Percentiles rank a stretch among this genome's conserved stretches.
Evolutionary conservation across 2,329 filamentous ascomycete genomes (phyloP).

Genomic region (Fusarium redolens): DNA sequence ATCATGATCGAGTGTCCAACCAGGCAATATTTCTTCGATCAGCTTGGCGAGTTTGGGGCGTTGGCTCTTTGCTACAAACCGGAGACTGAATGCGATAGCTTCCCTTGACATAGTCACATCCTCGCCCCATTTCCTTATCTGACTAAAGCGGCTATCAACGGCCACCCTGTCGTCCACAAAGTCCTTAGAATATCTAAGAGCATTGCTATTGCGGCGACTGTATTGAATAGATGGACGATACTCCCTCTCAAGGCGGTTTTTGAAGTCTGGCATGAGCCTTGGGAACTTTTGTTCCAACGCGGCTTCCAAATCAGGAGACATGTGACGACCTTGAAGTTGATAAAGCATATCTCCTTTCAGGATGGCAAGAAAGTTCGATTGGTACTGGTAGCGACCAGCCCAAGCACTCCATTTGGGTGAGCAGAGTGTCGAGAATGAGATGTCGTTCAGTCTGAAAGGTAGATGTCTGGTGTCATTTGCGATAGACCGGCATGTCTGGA

Average conservation of each 20-base stretch:
- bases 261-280: background rate
- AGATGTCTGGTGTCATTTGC: background rate
- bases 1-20: background rate
- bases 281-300: background rate
- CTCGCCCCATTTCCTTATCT: rapidly evolving
- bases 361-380: background rate
- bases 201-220: too few species aligned
- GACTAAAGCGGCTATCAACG: too few species aligned
- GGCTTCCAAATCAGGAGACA: background rate
- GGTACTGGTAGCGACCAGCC: background rate
- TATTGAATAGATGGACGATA: too few species aligned
- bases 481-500: slow-evolving; percentile 1
- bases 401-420: background rate
- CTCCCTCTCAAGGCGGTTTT: background rate
- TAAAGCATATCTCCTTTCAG: background rate
- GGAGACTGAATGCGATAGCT: background rate
- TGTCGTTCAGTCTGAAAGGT: background rate
- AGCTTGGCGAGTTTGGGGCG: rapidly evolving
- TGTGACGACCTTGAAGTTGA: background rate
- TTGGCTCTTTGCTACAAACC: background rate
- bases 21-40: background rate
- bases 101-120: background rate
- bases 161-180: too few species aligned
- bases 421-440: background rate
- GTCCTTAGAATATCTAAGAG: too few species aligned